phyloP scores from a whole-genome alignment of 768 basidiomycete species.

The Pleurotus citrinopileatus region DNA sequence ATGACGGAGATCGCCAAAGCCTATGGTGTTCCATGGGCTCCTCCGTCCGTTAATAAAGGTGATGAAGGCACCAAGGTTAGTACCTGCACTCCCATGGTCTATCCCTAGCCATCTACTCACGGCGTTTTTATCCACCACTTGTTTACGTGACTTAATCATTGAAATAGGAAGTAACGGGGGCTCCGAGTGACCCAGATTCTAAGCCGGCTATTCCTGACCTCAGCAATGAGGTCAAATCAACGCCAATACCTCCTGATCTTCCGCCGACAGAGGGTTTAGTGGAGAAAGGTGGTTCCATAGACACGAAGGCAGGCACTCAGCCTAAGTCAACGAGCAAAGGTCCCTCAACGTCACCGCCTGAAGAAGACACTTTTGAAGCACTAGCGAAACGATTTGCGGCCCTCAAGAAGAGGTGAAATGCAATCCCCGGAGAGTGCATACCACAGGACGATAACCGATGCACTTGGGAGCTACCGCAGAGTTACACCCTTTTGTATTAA shows the following conservation, averaged over 20 bases:
- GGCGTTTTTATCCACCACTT: neutral
- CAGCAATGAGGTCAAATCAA: slow-evolving; percentile 26
- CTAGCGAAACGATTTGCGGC: slow-evolving; percentile 81
- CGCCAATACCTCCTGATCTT: slow-evolving; percentile 45
- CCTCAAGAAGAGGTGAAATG: slow-evolving; percentile 71
- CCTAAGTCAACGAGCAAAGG: slow-evolving; percentile 20
- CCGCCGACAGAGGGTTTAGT: slow-evolving; percentile 49
- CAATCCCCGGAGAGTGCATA: neutral
- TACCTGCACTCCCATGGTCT: slow-evolving; percentile 1
- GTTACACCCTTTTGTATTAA: neutral
- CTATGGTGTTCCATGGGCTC: slow-evolving; percentile 71
- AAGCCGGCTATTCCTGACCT: slow-evolving; percentile 21
- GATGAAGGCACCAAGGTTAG: slow-evolving; percentile 39
- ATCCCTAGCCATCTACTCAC: neutral
- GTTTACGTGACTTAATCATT: neutral
- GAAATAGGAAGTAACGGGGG: slow-evolving; percentile 1
- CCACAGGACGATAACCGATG: neutral
- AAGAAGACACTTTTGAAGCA: slow-evolving; percentile 71
- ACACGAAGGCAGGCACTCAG: slow-evolving; percentile 16
- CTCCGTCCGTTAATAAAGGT: slow-evolving; percentile 29
- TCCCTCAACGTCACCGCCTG: slow-evolving; percentile 20
- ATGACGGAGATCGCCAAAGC: slow-evolving; percentile 86
- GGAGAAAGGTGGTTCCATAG: slow-evolving; percentile 21
- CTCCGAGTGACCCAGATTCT: neutral
- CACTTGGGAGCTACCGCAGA: neutral